These are phyloP conservation scores for Forsythia suspensa DNA, from an alignment of 257 asterid species.

Conservation along the genomic window DNA sequence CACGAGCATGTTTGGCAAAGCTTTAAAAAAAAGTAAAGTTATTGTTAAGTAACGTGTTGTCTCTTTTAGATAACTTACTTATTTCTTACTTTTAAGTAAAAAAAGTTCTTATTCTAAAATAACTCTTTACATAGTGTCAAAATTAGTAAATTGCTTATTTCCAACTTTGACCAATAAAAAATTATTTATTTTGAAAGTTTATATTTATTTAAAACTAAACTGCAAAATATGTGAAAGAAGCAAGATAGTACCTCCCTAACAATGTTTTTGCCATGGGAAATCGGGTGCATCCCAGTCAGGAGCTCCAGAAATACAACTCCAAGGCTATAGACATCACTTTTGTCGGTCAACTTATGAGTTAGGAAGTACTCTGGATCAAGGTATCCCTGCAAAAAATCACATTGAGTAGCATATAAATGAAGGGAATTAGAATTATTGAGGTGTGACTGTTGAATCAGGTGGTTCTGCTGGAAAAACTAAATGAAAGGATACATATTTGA, in stretches of 20 bases:
- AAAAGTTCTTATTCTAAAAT: neutral
- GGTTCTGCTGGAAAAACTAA: neutral
- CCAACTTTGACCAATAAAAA: neutral
- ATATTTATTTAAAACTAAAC: neutral
- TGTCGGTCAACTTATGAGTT: conserved; percentile 90
- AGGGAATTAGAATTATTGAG: neutral
- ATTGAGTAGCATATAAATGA: neutral
- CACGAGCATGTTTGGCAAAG: neutral
- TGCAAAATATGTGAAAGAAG: neutral
- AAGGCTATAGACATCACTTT: conserved; percentile 95
- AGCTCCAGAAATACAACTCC: conserved; percentile 96
- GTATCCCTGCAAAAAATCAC: conserved; percentile 65
- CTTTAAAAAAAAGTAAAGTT: neutral
- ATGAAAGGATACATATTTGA: neutral
- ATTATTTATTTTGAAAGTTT: neutral
- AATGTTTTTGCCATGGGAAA: conserved; percentile 92
- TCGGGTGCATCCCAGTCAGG: conserved; percentile 91
- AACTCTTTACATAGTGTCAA: neutral
- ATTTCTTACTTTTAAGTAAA: neutral
- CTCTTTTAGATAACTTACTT: neutral
- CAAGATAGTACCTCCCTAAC: conserved; percentile 79
- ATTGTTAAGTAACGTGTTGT: neutral
- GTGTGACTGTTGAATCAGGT: neutral
- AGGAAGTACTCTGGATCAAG: conserved; percentile 97
- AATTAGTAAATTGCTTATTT: neutral